phyloP scores from a whole-genome alignment of 208 protist species.

The Strigomonas galati region DNA sequence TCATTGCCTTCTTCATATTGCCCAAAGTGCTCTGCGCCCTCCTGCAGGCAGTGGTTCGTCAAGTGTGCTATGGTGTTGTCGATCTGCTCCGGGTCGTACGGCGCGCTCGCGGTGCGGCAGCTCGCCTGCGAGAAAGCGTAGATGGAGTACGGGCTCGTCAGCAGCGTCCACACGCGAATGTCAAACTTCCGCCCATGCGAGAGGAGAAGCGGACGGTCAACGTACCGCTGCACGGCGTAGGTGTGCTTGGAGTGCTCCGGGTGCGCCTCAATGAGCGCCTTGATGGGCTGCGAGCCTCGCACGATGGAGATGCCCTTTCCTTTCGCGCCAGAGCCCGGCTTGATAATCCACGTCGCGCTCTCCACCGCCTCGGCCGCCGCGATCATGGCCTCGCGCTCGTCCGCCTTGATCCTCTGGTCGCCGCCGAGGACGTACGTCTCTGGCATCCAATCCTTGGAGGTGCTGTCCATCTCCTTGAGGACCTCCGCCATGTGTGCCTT shows the following conservation, averaged over 20 bases:
- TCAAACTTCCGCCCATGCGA: slow-evolving; percentile 86
- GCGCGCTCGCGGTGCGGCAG: slow-evolving; percentile 71
- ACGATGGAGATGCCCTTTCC: slow-evolving; percentile 70
- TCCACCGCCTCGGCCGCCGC: slow-evolving; percentile 22
- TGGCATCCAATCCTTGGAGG: slow-evolving; percentile 61
- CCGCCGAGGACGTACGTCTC: slow-evolving; percentile 72
- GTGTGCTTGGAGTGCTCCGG: slow-evolving; percentile 16
- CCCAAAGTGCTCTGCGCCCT: slow-evolving; percentile 47
- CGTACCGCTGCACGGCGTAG: slow-evolving; percentile 86
- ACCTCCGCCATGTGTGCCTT: slow-evolving; percentile 75
- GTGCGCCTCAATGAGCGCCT: slow-evolving; percentile 39
- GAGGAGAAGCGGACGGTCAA: slow-evolving; percentile 80
- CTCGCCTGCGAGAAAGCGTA: slow-evolving; percentile 81
- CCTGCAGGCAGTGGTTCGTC: slow-evolving; percentile 90
- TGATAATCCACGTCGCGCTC: slow-evolving; percentile 79
- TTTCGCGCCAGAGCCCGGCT: slow-evolving; percentile 78
- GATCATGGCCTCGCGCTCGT: slow-evolving; percentile 52
- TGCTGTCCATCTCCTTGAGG: slow-evolving; percentile 42
- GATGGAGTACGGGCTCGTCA: slow-evolving; percentile 58
- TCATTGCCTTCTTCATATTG: slow-evolving; percentile 84
- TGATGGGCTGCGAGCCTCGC: slow-evolving; percentile 24
- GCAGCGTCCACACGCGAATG: slow-evolving; percentile 81
- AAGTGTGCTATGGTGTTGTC: slow-evolving; percentile 58
- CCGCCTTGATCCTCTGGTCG: slow-evolving; percentile 40
- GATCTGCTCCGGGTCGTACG: slow-evolving; percentile 51